These are phyloP conservation scores for Daldinia grandis DNA, from an alignment of 495 filamentous ascomycete species.

Conservation along the genomic window DNA sequence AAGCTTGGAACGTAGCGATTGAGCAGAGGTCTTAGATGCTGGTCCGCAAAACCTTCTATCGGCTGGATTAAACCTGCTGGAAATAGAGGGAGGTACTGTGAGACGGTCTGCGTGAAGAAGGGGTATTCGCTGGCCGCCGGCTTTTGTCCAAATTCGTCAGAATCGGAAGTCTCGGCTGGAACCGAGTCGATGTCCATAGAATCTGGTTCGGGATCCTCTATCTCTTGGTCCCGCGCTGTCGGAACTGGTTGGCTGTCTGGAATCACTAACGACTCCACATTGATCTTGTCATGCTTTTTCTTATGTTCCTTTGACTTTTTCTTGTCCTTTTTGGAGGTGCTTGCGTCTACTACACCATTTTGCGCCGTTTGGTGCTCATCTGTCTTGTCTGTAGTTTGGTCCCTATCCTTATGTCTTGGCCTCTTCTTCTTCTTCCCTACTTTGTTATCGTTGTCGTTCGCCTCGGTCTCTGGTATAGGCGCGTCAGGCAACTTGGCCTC, in stretches of 20 bases:
- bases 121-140: constrained; percentile 46
- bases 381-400: constrained; percentile 17
- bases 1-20: constrained; percentile 58
- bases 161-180: constrained; percentile 14
- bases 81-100: constrained; percentile 58
- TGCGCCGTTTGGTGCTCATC: constrained; percentile 11
- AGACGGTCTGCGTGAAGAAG: constrained; percentile 58
- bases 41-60: constrained; percentile 52
- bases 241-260: constrained; percentile 14
- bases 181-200: constrained; percentile 42
- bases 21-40: constrained; percentile 56
- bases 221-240: constrained; percentile 18
- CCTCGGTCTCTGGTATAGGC: background rate
- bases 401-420: constrained; percentile 29
- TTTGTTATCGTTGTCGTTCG: constrained; percentile 16
- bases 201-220: constrained; percentile 22
- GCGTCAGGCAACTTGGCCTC: constrained; percentile 13
- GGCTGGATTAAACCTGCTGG: constrained; percentile 56
- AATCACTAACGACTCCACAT: background rate
- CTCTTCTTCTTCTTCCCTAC: constrained; percentile 41
- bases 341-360: constrained; percentile 20
- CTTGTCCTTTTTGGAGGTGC: constrained; percentile 42
- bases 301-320: constrained; percentile 25
- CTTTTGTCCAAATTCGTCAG: constrained; percentile 23
- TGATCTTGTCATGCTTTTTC: constrained; percentile 37